Percentiles rank a stretch among this genome's conserved stretches.
Conservation (phyloP, 1,139 yeast genomes). For the Hemisphaericaspora subhashii region DNA sequence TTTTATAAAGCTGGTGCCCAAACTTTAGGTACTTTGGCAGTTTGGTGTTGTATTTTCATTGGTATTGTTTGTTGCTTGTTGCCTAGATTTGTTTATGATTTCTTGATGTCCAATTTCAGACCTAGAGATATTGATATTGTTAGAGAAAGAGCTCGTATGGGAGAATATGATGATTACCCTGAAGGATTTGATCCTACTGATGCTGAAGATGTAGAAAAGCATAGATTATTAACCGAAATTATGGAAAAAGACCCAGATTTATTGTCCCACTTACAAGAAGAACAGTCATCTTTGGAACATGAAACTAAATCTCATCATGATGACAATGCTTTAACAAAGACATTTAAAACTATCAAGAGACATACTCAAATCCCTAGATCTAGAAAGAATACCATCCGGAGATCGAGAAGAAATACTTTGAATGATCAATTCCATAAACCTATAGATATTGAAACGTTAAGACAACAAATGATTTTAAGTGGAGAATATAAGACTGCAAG, state of each 20-base stretch:
- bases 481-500: slow-evolving; percentile 39
- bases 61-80: slow-evolving; percentile 48
- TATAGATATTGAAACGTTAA: slow-evolving; percentile 35
- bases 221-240: slow-evolving; percentile 38
- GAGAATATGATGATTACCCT: slow-evolving; percentile 51
- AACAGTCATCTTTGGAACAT: slow-evolving; percentile 12
- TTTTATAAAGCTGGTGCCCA: slow-evolving; percentile 59
- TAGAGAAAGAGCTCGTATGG: slow-evolving; percentile 47
- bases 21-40: slow-evolving; percentile 49
- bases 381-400: slow-evolving; percentile 21
- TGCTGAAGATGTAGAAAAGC: slow-evolving; percentile 43
- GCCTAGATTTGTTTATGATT: slow-evolving; percentile 55
- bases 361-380: slow-evolving; percentile 25
- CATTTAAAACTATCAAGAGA: slow-evolving; percentile 36
- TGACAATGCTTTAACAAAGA: slow-evolving; percentile 28
- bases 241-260: slow-evolving; percentile 37
- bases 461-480: slow-evolving; percentile 41
- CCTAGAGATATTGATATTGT: slow-evolving; percentile 59
- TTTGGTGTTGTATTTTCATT: slow-evolving; percentile 53
- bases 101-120: slow-evolving; percentile 42
- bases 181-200: slow-evolving; percentile 62
- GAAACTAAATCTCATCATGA: slow-evolving; percentile 15
- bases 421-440: slow-evolving; percentile 35
- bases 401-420: slow-evolving; percentile 34
- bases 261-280: slow-evolving; percentile 34